Evolutionary conservation across 2,329 filamentous ascomycete genomes (phyloP), one percentile per base, ranked within the genome.

Genomic region (Alternaria longipes): DNA sequence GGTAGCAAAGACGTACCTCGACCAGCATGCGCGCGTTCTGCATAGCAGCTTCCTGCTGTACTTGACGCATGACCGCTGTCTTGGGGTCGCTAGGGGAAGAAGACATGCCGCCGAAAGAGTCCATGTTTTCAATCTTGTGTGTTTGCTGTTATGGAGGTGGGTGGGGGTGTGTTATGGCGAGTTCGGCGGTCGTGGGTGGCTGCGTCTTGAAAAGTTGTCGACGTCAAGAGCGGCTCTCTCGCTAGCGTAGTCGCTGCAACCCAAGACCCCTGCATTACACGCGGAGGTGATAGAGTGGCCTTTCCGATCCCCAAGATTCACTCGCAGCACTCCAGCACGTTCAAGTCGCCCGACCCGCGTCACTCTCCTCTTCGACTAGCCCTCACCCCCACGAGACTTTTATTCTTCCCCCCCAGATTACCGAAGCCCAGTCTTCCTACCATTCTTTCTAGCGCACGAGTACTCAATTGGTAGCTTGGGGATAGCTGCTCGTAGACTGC

Each of bases 11-110:
- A 46, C 28, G 24, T 40, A 63, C 60, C 42, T 84, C 83, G 62
- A 85, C 82, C 11, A 86, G 77, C 71, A 80, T 77, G 65, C 82
- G 79, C 56, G 83, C 84, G 69, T 85, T 85, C 60, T 79, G 75
- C 66, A 85, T 79, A 52, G 83, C 84, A 56, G 82, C 79, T 76
- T 84, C 82, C 77, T 85, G 83, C 65, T 82, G 82, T 63, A 85
- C 78, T 74, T 85, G 82, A 68, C 83, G 81, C 81, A 84, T 84
- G 59, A 85, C 74, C 54, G 79, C 73, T 64, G 78, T 79, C 67
- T 84, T 84, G 34, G 80, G 74, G 74, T 83, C 80, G 68, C 72
- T 70, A 59, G 64, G 61, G 64, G 67, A 72, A 57, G 66, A 68
- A 59, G 69, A 69, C 58, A 74, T 67, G 67, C 74, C 63, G 60